phyloP scores from a whole-genome alignment of 2,329 filamentous ascomycete species.

The Coleophoma cylindrospora region DNA sequence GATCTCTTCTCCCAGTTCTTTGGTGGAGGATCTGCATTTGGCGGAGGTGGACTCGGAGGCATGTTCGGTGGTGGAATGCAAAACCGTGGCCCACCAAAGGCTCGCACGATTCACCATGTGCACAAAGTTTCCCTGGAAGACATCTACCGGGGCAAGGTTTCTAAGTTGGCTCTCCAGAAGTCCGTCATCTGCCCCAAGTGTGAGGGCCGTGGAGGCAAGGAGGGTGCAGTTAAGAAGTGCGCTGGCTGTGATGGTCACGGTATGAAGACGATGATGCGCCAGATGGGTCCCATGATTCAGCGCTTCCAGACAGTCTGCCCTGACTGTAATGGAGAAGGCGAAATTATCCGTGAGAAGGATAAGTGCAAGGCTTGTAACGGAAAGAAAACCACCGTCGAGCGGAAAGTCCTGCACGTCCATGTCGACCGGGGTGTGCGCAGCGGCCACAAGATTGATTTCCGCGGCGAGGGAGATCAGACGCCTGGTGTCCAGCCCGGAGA shows the following conservation, averaged over 20 bases:
- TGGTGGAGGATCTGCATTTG: slow-evolving; percentile 60
- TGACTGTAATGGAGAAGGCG: slow-evolving; percentile 95
- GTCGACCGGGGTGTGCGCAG: slow-evolving; percentile 91
- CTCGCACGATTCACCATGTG: slow-evolving; percentile 93
- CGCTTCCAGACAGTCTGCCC: slow-evolving; percentile 99
- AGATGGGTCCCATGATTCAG: slow-evolving; percentile 99
- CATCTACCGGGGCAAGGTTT: slow-evolving; percentile 96
- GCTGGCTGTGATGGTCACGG: slow-evolving; percentile 85
- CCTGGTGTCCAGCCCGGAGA: slow-evolving; percentile 92
- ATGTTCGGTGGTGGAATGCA: slow-evolving; percentile 77
- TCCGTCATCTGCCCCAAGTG: slow-evolving; percentile 96
- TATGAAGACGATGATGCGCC: slow-evolving; percentile 99
- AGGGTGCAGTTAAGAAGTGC: slow-evolving; percentile 94
- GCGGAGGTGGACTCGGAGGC: slow-evolving; percentile 65
- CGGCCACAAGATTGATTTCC: slow-evolving; percentile 95
- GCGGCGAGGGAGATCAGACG: slow-evolving; percentile 92
- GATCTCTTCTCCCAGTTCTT: slow-evolving; percentile 98
- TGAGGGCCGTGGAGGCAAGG: slow-evolving; percentile 91
- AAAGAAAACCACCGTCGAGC: slow-evolving; percentile 97
- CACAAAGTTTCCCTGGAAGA: slow-evolving; percentile 98
- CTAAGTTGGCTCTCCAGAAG: slow-evolving; percentile 94
- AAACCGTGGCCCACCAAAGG: slow-evolving; percentile 77
- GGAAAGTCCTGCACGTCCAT: slow-evolving; percentile 97
- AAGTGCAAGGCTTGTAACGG: slow-evolving; percentile 94
- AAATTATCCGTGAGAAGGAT: slow-evolving; percentile 95